These are phyloP conservation scores for Kwoniella shivajii DNA, from an alignment of 1,284 basidiomycete genomes.

Conservation along the genomic window DNA sequence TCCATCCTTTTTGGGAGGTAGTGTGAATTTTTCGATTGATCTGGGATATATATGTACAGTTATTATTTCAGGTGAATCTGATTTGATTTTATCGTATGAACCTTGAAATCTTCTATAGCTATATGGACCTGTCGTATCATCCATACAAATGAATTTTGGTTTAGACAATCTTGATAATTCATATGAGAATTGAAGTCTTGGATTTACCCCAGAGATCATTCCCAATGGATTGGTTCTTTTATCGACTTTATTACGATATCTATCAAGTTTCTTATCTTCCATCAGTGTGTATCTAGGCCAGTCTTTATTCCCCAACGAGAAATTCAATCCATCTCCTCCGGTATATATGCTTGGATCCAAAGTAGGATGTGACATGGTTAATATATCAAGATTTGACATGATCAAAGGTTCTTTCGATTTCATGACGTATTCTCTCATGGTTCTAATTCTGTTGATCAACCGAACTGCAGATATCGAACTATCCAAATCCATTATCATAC, in stretches of 20 bases:
- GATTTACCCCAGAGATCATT: background rate
- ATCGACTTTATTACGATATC: background rate
- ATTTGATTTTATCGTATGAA: background rate
- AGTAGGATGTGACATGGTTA: background rate
- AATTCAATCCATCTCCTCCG: background rate
- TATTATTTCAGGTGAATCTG: background rate
- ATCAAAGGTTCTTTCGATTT: background rate
- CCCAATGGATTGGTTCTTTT: background rate
- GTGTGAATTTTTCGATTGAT: background rate
- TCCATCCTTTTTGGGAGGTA: background rate
- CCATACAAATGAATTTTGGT: slow-evolving; percentile 6
- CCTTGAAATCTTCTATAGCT: background rate
- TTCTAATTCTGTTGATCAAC: background rate
- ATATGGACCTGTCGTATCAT: slow-evolving; percentile 3
- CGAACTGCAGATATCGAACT: background rate
- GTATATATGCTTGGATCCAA: background rate
- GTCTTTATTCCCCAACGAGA: background rate
- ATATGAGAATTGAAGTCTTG: background rate
- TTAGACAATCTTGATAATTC: background rate
- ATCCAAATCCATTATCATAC: background rate
- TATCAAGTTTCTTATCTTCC: background rate
- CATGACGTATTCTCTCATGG: background rate
- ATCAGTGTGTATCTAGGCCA: slow-evolving; percentile 4
- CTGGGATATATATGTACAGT: slow-evolving; percentile 1
- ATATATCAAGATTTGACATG: background rate